Evolutionary conservation across 306 rosid genomes (phyloP).

Genomic region (Begonia masoniana): DNA sequence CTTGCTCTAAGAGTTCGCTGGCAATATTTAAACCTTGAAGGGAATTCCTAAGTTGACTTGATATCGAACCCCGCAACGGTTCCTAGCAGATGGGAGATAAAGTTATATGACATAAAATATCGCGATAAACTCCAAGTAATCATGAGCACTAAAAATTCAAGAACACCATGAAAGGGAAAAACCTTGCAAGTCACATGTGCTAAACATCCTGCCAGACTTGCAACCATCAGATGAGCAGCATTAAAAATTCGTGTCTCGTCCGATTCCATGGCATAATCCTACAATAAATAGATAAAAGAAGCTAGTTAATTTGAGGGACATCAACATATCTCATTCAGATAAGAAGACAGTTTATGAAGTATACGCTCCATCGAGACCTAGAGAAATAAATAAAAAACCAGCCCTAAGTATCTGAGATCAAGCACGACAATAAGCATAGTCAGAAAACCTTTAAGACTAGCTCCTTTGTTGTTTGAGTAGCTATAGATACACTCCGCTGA

Average conservation of each 20-base stretch:
- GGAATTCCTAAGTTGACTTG: conserved; percentile 64
- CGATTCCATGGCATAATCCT: conserved; percentile 98
- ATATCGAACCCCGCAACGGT: conserved; percentile 75
- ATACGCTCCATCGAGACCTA: too few relatives aligned
- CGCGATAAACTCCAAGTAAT: conserved; percentile 1
- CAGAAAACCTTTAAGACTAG: conserved; percentile 82
- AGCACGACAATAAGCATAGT: background rate
- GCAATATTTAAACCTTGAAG: conserved; percentile 61
- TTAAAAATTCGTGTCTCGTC: conserved; percentile 83
- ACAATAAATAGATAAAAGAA: background rate
- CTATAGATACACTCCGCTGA: conserved; percentile 97
- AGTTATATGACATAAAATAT: background rate
- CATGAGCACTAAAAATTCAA: conserved; percentile 1
- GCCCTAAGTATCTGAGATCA: background rate
- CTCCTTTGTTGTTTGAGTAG: conserved; percentile 95
- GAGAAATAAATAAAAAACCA: too few relatives aligned
- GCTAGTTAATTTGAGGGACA: background rate
- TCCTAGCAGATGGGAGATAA: conserved; percentile 42
- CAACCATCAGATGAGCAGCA: conserved; percentile 99
- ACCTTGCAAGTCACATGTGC: conserved; percentile 99
- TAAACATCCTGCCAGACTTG: conserved; percentile 90
- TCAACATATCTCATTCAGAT: background rate
- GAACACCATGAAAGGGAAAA: conserved; percentile 5
- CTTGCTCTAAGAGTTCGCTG: conserved; percentile 68
- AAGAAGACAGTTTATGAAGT: too few relatives aligned